Percentiles rank a stretch among this genome's conserved stretches.
Evolutionary conservation across 1,284 basidiomycete genomes (phyloP).

Genomic region (Ceratobasidium papillatum): DNA sequence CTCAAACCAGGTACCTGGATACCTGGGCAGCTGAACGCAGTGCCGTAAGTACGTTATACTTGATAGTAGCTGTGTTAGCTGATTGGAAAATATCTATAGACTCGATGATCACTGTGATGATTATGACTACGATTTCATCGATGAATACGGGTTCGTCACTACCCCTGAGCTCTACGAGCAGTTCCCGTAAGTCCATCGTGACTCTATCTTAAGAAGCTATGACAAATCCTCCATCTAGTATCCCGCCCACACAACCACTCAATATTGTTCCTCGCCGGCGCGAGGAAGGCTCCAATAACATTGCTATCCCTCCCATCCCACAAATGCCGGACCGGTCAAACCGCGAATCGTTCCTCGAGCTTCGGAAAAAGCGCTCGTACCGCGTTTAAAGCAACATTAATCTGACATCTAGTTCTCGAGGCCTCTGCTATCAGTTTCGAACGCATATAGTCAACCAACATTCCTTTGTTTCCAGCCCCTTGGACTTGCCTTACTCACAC

Average conservation of each 20-base stretch:
- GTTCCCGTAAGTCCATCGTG: constrained; percentile 9
- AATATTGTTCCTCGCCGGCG: not conserved
- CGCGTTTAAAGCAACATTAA: not conserved
- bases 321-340: constrained; percentile 1
- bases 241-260: constrained; percentile 1
- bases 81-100: no score
- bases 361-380: constrained; percentile 21
- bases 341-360: constrained; percentile 26
- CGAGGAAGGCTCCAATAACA: not conserved
- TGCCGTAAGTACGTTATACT: not conserved
- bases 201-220: not conserved
- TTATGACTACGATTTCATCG: not conserved
- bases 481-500: not conserved
- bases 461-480: not conserved
- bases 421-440: not conserved
- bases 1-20: constrained; percentile 29
- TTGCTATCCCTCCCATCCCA: constrained; percentile 12
- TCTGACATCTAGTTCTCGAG: not conserved
- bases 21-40: constrained; percentile 24
- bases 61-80: not conserved
- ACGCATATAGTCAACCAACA: not conserved
- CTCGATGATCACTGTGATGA: not conserved
- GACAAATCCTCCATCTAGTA: not conserved
- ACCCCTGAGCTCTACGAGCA: not conserved
- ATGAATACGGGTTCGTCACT: not conserved